Percentiles rank a stretch among this genome's conserved stretches.
Evolutionary conservation across 768 basidiomycete genomes (phyloP).

Genomic region (Russula ochroleuca): DNA sequence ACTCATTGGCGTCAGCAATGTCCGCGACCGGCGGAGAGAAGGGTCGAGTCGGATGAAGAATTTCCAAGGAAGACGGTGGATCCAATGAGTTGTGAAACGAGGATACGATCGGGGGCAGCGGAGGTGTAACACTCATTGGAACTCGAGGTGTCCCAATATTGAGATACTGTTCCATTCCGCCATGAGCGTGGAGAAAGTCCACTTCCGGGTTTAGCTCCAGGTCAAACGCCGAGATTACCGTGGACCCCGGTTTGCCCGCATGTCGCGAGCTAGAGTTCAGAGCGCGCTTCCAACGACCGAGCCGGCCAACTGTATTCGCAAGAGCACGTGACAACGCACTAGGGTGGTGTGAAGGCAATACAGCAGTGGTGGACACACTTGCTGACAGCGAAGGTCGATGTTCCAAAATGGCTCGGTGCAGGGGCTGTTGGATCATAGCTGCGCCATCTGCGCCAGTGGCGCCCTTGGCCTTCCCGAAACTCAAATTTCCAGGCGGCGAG

Average conservation of each 20-base stretch:
- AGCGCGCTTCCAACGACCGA: slow-evolving; percentile 81
- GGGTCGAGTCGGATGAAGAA: slow-evolving; percentile 1
- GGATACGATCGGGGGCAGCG: slow-evolving; percentile 20
- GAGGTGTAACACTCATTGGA: slow-evolving; percentile 9
- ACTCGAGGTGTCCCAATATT: slow-evolving; percentile 40
- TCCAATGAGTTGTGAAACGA: slow-evolving; percentile 18
- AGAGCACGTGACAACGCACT: slow-evolving; percentile 69
- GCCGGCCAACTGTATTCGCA: slow-evolving; percentile 74
- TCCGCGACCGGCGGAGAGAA: not conserved
- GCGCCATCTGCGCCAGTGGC: slow-evolving; percentile 18
- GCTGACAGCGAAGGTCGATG: slow-evolving; percentile 40
- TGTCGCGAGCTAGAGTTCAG: slow-evolving; percentile 49
- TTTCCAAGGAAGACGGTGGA: slow-evolving; percentile 15
- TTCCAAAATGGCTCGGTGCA: slow-evolving; percentile 48
- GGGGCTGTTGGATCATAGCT: slow-evolving; percentile 54
- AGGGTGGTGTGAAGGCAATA: slow-evolving; percentile 50
- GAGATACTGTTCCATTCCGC: slow-evolving; percentile 64
- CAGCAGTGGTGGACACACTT: slow-evolving; percentile 39
- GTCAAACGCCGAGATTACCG: slow-evolving; percentile 66
- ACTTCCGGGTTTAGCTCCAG: slow-evolving; percentile 56
- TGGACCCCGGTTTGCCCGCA: slow-evolving; percentile 32
- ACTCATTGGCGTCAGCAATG: not conserved
- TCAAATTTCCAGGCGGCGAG: slow-evolving; percentile 20
- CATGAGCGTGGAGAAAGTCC: slow-evolving; percentile 57
- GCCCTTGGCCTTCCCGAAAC: slow-evolving; percentile 23